Evolutionary conservation across 768 basidiomycete genomes (phyloP).

Genomic region (Macrolepiota dolichaula): DNA sequence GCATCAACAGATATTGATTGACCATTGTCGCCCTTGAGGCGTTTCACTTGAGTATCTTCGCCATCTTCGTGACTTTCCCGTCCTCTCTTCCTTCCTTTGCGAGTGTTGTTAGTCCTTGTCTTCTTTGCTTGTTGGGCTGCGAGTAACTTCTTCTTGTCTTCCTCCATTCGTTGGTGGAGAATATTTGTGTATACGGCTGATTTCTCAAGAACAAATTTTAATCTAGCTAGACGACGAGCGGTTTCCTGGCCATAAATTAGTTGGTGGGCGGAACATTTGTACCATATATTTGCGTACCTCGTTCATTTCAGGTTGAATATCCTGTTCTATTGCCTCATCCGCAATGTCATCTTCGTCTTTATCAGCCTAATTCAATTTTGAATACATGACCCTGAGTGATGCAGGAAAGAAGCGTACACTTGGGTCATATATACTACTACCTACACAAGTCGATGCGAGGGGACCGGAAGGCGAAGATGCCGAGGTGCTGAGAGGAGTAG

Average conservation of each 20-base stretch:
- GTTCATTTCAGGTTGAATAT: slow-evolving; percentile 6
- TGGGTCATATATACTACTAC: slow-evolving; percentile 20
- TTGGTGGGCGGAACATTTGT: background rate
- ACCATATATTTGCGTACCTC: slow-evolving; percentile 9
- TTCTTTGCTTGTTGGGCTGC: slow-evolving; percentile 21
- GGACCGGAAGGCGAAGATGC: slow-evolving; percentile 23
- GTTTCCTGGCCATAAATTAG: slow-evolving; percentile 38
- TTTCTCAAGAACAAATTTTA: slow-evolving; percentile 70
- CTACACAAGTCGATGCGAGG: slow-evolving; percentile 20
- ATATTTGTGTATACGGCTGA: slow-evolving; percentile 73
- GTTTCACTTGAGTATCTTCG: slow-evolving; percentile 1
- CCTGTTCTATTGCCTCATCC: background rate
- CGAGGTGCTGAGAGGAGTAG: slow-evolving; percentile 18
- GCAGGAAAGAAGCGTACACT: background rate
- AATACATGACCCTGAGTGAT: background rate
- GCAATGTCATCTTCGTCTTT: background rate
- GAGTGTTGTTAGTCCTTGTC: slow-evolving; percentile 18
- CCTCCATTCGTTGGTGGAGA: slow-evolving; percentile 73
- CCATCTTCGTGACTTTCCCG: background rate
- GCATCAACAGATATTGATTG: slow-evolving; percentile 16
- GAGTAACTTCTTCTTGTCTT: slow-evolving; percentile 34
- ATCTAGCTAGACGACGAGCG: slow-evolving; percentile 44
- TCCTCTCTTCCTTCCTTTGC: slow-evolving; percentile 20
- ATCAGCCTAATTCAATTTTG: background rate
- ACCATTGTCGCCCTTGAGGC: slow-evolving; percentile 24